phyloP scores from a whole-genome alignment of 805 yeast species.

The Wickerhamomyces chambardii region DNA sequence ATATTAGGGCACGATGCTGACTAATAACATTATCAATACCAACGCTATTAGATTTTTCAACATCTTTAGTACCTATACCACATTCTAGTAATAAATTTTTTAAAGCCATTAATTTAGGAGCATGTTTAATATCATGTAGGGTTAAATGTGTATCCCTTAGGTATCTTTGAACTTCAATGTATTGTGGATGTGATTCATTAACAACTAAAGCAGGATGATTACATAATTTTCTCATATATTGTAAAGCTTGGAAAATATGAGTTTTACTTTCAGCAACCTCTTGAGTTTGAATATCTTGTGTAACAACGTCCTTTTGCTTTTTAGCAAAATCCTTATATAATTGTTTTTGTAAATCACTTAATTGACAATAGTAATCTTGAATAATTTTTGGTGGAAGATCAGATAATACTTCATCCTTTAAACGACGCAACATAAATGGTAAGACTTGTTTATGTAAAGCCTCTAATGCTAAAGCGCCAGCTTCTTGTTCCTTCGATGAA shows the following conservation, averaged over 20 bases:
- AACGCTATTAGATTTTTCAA: conserved; percentile 26
- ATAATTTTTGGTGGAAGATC: conserved; percentile 98
- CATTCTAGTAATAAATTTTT: conserved; percentile 79
- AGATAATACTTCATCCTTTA: conserved; percentile 91
- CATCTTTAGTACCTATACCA: conserved; percentile 56
- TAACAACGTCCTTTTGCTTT: conserved; percentile 69
- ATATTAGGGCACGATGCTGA: conserved; percentile 90
- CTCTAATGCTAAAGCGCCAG: conserved; percentile 93
- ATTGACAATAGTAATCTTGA: conserved; percentile 95
- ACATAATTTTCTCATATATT: conserved; percentile 94
- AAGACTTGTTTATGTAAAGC: conserved; percentile 93
- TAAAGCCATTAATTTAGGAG: conserved; percentile 84
- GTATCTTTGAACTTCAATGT: conserved; percentile 52
- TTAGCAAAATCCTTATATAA: conserved; percentile 84
- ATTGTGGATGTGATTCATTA: conserved; percentile 77
- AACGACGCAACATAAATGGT: conserved; percentile 92
- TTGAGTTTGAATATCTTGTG: conserved; percentile 46
- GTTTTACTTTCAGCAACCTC: conserved; percentile 54
- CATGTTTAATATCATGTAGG: conserved; percentile 68
- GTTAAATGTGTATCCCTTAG: conserved; percentile 49
- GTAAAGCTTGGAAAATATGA: conserved; percentile 95
- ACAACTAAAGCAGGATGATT: conserved; percentile 93
- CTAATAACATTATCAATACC: conserved; percentile 54
- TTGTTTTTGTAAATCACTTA: conserved; percentile 83
- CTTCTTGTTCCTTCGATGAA: conserved; percentile 89